Base-by-base conservation (phyloP, 768 basidiomycete genomes). In the Kwoniella sp. region DNA sequence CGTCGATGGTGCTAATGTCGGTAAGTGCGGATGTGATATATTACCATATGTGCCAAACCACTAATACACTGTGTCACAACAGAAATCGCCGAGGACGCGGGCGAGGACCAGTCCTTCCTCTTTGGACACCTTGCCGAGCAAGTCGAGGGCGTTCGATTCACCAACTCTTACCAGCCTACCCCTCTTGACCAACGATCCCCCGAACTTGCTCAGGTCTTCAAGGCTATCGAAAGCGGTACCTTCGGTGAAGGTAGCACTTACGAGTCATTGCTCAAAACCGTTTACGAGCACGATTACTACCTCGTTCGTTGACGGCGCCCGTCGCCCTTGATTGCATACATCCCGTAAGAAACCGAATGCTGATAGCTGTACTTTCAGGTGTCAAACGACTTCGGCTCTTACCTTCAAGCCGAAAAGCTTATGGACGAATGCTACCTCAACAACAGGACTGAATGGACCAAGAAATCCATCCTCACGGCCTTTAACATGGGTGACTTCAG, bases 21-120 rank as follows among this genome's bases (percentile, higher is more conserved):
- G 71, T 70, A 55, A 57, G 68, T 70, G 22, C 38, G 1, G 22
- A 29, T 29, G 20, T 61, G 25, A 23, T 52, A 4, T 29, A n/a
- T 25, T 61, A 37, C 23, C 17, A 51, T 25, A 25, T 28, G 20
- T 15, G 28, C 23, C 12, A n/a, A n/a, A n/a, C n/a, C n/a, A n/a
- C 20, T 25, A n/a, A 17, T 58, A 20, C 17, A 9, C 22, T 31
- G 3, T 4, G 28, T 48, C 1, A 2, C n/a, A n/a, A 51, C 93
- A 65, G 94, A 97, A 83, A 97, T 98, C 70, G 93, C 92, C 3
- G 92, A 97, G 75, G 93, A 96, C 79, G 89, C 93, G 53, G 95
- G 94, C 30, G 91, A 93, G 76, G 87, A 86, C 74, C 92, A 95
- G 79, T 92, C 93, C 74, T 93, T 91, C 90, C 79, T 84, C 87